phyloP scores from a whole-genome alignment of 441 rosid species.

The Gossypium davidsonii region DNA sequence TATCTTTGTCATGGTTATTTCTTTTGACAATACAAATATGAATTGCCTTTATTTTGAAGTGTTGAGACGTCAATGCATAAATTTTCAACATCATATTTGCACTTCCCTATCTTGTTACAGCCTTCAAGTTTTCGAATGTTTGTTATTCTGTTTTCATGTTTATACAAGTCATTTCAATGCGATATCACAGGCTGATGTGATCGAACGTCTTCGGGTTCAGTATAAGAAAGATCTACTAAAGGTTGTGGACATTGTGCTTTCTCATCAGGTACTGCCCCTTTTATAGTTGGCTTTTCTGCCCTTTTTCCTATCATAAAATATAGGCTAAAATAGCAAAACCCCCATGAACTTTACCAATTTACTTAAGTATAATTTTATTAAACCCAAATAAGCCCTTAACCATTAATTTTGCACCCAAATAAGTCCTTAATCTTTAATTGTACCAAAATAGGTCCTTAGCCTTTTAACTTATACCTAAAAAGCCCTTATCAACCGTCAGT shows the following conservation, averaged over 20 bases:
- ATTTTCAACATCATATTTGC: neutral
- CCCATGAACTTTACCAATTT: neutral
- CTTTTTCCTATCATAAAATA: neutral
- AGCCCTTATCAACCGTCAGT: neutral
- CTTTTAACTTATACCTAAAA: neutral
- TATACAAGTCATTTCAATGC: neutral
- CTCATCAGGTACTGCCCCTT: constrained; percentile 78
- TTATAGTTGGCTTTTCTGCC: constrained; percentile 22
- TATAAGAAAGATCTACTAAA: constrained; percentile 87
- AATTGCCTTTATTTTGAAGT: neutral
- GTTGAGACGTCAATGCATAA: neutral
- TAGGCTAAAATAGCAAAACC: neutral
- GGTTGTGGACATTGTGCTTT: constrained; percentile 95
- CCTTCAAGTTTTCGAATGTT: neutral
- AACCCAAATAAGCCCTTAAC: neutral
- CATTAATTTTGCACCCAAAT: neutral
- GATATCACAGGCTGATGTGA: constrained; percentile 83
- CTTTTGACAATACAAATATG: neutral
- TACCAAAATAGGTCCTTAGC: neutral
- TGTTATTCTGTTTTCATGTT: neutral
- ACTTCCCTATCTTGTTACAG: neutral
- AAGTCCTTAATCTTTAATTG: neutral
- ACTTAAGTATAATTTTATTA: neutral
- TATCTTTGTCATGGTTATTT: neutral
- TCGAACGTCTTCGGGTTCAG: constrained; percentile 94